Evolutionary conservation across 352 stramenopile species (phyloP).

Genomic region (Hyaloperonospora brassicae): DNA sequence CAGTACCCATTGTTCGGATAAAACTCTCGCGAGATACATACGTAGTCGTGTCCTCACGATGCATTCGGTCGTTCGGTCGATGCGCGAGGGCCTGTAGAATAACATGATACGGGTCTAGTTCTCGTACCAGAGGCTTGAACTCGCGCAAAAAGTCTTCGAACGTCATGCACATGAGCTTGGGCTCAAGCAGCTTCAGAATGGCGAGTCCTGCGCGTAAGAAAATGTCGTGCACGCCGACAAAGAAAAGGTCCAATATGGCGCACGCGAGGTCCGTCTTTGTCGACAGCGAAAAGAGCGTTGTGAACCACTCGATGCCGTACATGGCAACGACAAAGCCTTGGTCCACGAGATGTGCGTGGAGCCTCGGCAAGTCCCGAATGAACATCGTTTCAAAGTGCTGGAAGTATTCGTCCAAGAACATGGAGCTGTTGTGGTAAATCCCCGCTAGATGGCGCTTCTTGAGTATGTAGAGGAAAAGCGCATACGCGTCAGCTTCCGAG

Average conservation of each 20-base stretch:
- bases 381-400: conserved; percentile 76
- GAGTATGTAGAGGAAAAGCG: conserved; percentile 75
- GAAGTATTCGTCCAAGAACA: conserved; percentile 80
- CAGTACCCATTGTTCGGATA: conserved; percentile 23
- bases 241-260: conserved; percentile 81
- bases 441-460: conserved; percentile 69
- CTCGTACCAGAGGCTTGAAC: conserved; percentile 68
- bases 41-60: conserved; percentile 44
- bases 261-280: conserved; percentile 74
- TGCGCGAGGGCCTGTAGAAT: conserved; percentile 55
- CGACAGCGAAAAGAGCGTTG: conserved; percentile 79
- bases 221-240: conserved; percentile 70
- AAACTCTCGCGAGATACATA: conserved; percentile 50
- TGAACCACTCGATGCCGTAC: conserved; percentile 87
- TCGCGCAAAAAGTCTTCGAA: conserved; percentile 80
- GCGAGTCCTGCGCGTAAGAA: conserved; percentile 73
- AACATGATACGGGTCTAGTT: conserved; percentile 73
- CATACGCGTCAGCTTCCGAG: conserved; percentile 71
- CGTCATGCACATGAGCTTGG: conserved; percentile 77
- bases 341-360: conserved; percentile 48
- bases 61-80: conserved; percentile 36
- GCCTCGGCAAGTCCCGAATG: conserved; percentile 50
- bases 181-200: conserved; percentile 69
- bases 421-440: conserved; percentile 78
- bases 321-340: conserved; percentile 73